Base-by-base conservation (phyloP, 2,329 filamentous ascomycete genomes). In the Hymenotorrendiella dingleyae region DNA sequence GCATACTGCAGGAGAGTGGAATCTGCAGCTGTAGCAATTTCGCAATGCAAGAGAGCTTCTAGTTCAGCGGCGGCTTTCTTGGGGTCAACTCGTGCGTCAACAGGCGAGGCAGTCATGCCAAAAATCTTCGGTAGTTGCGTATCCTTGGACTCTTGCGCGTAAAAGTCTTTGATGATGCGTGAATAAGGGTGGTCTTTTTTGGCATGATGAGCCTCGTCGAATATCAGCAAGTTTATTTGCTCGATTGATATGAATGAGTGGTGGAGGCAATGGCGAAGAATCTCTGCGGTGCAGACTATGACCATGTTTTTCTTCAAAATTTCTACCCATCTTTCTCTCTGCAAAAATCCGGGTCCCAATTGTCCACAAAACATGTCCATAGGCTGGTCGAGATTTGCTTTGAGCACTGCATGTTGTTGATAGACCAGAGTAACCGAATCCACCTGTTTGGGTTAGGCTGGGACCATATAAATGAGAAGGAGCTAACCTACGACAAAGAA, bases 101-200 rank as follows among this genome's bases (percentile, higher is more conserved):
- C 83, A 0, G 93, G 93, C 0, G 93, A 97, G 6, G 93, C 93
- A 1, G 93, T 98, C 91, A 97, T 96, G 20, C 91, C 91, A 52
- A 98, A 85, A 16, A 98, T 81, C 27, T 82, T 83, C 4, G 93
- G 93, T 4, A 80, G 73, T 36, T 65, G 67, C 0, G 59, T 54
- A 0, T 61, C 49, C 1, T 70, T 65, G 1, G 61, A 53, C 22
- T 72, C 67, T 6, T 47, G 36, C 2, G 72, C 56, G 57, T 96
- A 97, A 54, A 86, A 89, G 45, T 94, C 84, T 55, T 86, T 89
- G 65, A 98, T 86, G 45, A 98, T 93, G 21, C 79, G 76, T 16
- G 91, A 87, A 59, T 95, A 98, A 0, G 87, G 76, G 57, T 98
- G 93, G 39, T 89, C 85, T 62, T 91, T 94, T 65, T 98, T 98